Percentiles rank a stretch among this genome's conserved stretches.
phyloP scores from a whole-genome alignment of 2,329 filamentous ascomycete genomes.

The Monosporascus sp. region DNA sequence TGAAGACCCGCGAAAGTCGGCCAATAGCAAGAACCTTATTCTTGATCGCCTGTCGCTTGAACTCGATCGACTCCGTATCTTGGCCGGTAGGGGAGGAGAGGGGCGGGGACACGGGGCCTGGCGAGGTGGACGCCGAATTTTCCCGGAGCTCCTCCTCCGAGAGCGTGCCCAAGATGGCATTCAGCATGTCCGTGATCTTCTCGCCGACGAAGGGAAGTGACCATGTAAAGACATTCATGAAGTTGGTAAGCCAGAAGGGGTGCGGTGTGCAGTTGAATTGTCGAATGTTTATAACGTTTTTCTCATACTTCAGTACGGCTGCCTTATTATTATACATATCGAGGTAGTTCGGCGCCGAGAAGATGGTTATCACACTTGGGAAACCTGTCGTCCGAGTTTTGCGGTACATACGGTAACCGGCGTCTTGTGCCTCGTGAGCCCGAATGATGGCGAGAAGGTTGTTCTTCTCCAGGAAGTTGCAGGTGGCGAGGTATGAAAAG shows the following conservation, averaged over 20 bases:
- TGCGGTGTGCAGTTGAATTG: conserved; percentile 99
- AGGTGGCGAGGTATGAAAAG: conserved; percentile 96
- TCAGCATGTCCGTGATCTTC: conserved; percentile 99
- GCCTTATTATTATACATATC: conserved; percentile 99
- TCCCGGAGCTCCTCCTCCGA: conserved; percentile 98
- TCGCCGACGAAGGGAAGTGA: conserved; percentile 97
- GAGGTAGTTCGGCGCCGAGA: conserved; percentile 97
- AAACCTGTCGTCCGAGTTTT: conserved; percentile 91
- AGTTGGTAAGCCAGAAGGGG: conserved; percentile 98
- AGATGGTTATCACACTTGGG: conserved; percentile 99
- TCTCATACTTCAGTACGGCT: conserved; percentile 97
- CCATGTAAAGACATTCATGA: conserved; percentile 99
- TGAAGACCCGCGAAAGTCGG: conserved; percentile 93
- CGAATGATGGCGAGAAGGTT: conserved; percentile 95
- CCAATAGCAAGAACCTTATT: conserved; percentile 99
- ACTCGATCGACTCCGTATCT: conserved; percentile 84
- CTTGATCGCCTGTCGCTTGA: conserved; percentile 95
- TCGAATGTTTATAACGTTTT: conserved; percentile 99
- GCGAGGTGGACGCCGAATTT: conserved; percentile 59
- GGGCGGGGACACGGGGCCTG: too few relatives aligned
- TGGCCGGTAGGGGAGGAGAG: conserved; percentile 37
- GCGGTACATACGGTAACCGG: conserved; percentile 97
- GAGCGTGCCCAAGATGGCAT: conserved; percentile 97
- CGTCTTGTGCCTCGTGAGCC: conserved; percentile 97
- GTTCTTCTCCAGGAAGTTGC: conserved; percentile 97